These are phyloP conservation scores for Trichopus zeylanicus DNA, from an alignment of 116 monocot species.

Conservation along the genomic window DNA sequence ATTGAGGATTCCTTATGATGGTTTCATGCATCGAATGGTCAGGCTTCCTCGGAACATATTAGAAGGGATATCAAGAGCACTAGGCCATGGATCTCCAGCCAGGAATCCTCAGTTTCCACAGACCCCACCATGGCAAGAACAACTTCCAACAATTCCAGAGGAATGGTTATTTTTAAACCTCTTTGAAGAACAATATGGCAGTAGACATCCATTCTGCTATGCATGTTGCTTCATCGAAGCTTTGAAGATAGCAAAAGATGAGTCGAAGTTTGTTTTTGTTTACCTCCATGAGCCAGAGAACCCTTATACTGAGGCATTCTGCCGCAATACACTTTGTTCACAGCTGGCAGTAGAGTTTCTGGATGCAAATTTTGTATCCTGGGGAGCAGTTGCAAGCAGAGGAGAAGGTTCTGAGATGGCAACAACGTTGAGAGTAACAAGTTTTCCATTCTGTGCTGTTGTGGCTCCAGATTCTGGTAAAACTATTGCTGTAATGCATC, in stretches of 20 bases:
- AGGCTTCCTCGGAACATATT: slow-evolving; percentile 13
- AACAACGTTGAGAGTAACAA: slow-evolving; percentile 5
- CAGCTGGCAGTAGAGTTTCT: slow-evolving; percentile 37
- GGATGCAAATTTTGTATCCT: slow-evolving; percentile 43
- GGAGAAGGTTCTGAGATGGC: slow-evolving; percentile 30
- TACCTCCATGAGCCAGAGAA: slow-evolving; percentile 29
- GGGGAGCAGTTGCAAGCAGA: slow-evolving; percentile 22
- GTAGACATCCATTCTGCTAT: slow-evolving; percentile 37
- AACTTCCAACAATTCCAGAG: slow-evolving; percentile 1
- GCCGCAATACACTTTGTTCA: slow-evolving; percentile 26
- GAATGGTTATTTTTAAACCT: slow-evolving; percentile 19
- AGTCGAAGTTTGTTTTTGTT: slow-evolving; percentile 29
- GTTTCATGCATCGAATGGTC: neutral
- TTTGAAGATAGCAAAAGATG: slow-evolving; percentile 16
- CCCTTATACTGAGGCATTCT: slow-evolving; percentile 15
- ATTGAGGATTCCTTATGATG: neutral
- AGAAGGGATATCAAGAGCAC: slow-evolving; percentile 13
- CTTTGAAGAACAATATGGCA: slow-evolving; percentile 26
- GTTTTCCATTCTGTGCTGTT: slow-evolving; percentile 42
- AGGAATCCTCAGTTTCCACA: neutral
- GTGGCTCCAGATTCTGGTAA: slow-evolving; percentile 20
- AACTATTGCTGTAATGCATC: slow-evolving; percentile 23
- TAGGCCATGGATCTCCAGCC: neutral
- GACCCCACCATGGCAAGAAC: neutral
- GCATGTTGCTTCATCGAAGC: slow-evolving; percentile 19